Evolutionary conservation across 345 rosid species (phyloP), one percentile per base, ranked within the genome.

Genomic region (Citrus australasica): DNA sequence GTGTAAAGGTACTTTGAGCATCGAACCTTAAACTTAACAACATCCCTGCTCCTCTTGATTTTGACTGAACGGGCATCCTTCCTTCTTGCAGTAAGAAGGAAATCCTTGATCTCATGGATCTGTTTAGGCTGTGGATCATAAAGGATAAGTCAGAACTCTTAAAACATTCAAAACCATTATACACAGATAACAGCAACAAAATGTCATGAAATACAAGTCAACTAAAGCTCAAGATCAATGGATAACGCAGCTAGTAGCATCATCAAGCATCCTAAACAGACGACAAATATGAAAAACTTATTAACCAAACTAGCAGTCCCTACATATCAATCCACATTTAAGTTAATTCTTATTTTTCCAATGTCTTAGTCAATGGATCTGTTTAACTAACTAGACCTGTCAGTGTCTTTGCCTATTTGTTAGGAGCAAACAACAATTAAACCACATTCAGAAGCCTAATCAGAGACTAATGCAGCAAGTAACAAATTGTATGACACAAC

Each of bases 31-130:
- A 90, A 90, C 83, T 89, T 90, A 22, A 89, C 92, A 9, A 84
- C 87, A 76, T 89, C 91, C 63, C 70, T 90, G 83, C 89, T 85
- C 85, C 86, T 89, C 90, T 90, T 90, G 63, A 89, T 89, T 81
- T 89, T 90, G 82, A 89, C 92, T 0, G 91, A 87, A 77, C 88
- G 90, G 9, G 94, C 94, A 80, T 90, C 92, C 83, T 90, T 89
- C 86, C 94, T 89, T 79, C 94, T 89, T 5, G 89, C 94, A 0
- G 94, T 87, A 46, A 89, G 80, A 69, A 90, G 94, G 79, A 89
- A 90, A 78, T 90, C 94, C 83, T 87, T 89, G 79, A 90, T 89
- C 70, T 90, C 94, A 0, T 84, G 88, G 67, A 89, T 89, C 85
- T 89, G 91, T 88, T 89, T 89, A 4, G 94, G 94, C 94, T 89